Conservation (phyloP, 2,329 filamentous ascomycete genomes). For the Niveomyces coronatus region DNA sequence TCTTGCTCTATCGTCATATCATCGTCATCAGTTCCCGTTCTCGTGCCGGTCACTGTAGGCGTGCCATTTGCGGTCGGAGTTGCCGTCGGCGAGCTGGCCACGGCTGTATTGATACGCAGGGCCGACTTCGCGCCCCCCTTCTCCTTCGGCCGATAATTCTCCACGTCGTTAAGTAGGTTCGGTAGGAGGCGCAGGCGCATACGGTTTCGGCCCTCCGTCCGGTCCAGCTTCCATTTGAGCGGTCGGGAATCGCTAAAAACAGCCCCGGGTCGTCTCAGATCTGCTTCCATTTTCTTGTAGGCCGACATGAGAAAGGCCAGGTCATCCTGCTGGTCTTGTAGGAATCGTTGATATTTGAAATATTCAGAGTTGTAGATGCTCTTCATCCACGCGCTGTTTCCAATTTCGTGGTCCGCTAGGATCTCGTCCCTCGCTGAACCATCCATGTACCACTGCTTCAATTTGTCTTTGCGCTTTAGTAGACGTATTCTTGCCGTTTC, state of each 20-base stretch:
- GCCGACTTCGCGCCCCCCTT: slow-evolving; percentile 41
- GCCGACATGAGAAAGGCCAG: slow-evolving; percentile 64
- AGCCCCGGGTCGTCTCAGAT: slow-evolving; percentile 69
- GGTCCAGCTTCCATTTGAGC: slow-evolving; percentile 83
- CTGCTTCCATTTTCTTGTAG: slow-evolving; percentile 68
- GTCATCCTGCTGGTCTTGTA: slow-evolving; percentile 92
- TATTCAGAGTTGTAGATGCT: slow-evolving; percentile 92
- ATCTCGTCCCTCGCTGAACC: slow-evolving; percentile 58
- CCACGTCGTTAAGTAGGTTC: slow-evolving; percentile 56
- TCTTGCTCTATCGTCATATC: slow-evolving; percentile 13
- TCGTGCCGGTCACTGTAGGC: not conserved
- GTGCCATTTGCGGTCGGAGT: slow-evolving; percentile 5
- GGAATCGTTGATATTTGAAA: slow-evolving; percentile 75
- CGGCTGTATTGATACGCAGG: slow-evolving; percentile 24
- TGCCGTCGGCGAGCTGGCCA: slow-evolving; percentile 6
- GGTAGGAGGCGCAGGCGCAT: slow-evolving; percentile 85
- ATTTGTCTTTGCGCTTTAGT: slow-evolving; percentile 66
- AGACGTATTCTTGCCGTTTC: slow-evolving; percentile 64
- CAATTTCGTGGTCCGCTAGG: slow-evolving; percentile 72
- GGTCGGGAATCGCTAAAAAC: slow-evolving; percentile 58
- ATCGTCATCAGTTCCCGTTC: not conserved
- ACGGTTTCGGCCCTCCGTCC: slow-evolving; percentile 88
- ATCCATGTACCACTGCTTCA: slow-evolving; percentile 70
- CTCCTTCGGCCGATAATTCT: slow-evolving; percentile 77
- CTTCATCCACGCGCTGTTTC: slow-evolving; percentile 84